phyloP scores from a whole-genome alignment of 2,329 filamentous ascomycete species.

The Cladosporium velox region DNA sequence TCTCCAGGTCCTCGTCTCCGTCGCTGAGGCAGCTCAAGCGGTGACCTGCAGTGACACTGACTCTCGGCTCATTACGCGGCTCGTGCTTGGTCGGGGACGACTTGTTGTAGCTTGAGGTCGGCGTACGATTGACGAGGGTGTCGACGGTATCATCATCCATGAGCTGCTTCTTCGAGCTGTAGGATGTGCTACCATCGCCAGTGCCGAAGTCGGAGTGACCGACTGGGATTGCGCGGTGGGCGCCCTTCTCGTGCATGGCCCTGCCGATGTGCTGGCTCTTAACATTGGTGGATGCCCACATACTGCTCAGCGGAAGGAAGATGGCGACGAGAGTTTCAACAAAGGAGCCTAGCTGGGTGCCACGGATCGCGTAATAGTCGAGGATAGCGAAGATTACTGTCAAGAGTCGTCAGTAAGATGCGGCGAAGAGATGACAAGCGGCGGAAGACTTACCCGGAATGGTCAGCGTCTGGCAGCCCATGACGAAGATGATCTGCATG shows the following conservation, averaged over 20 bases:
- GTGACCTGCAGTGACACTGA: constrained; percentile 21
- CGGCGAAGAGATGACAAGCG: constrained; percentile 1
- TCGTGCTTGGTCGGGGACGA: constrained; percentile 24
- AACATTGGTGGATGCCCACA: constrained; percentile 59
- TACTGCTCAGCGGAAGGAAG: constrained; percentile 65
- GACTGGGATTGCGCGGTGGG: constrained; percentile 27
- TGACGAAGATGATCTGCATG: constrained; percentile 68
- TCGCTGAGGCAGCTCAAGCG: constrained; percentile 18
- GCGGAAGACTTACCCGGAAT: constrained; percentile 58
- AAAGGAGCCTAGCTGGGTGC: constrained; percentile 57
- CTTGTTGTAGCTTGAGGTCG: constrained; percentile 21
- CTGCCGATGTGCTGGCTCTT: constrained; percentile 26
- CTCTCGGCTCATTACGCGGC: constrained; percentile 16
- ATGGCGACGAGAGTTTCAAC: constrained; percentile 61
- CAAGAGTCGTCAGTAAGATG: constrained; percentile 23
- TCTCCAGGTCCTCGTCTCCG: constrained; percentile 29
- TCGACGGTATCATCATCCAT: constrained; percentile 25
- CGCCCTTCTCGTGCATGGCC: constrained; percentile 25
- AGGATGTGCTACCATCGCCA: constrained; percentile 14
- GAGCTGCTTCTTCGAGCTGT: constrained; percentile 28
- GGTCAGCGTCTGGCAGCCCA: constrained; percentile 67
- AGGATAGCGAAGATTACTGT: constrained; percentile 63
- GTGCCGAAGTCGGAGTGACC: constrained; percentile 23
- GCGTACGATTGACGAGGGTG: constrained; percentile 28
- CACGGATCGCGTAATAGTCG: constrained; percentile 51